Evolutionary conservation across 176 grass and related monocot genomes (phyloP), one percentile per base, ranked within the genome.

Genomic region (Calamus simplicifolius): DNA sequence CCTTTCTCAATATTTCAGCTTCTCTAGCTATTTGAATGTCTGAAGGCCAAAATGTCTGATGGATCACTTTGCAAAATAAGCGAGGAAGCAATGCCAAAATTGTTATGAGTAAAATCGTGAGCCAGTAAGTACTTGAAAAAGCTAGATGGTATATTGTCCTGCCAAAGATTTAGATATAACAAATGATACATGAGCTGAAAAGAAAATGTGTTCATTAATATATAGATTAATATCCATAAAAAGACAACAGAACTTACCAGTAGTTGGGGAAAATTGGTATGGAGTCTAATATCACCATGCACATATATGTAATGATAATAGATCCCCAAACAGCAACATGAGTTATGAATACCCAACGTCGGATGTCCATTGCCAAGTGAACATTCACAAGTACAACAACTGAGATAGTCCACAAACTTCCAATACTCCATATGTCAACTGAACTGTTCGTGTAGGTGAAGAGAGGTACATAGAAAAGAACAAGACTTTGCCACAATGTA

Each of bases 21-120:
- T 98, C 93, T 73, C 93, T 85, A 14, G 84, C 88, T 81, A 98
- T 98, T 89, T 98, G 93, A 81, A 92, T 85, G 74, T 98, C 93
- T 73, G 93, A 88, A 82, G 93, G 84, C 93, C 93, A 98, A 72
- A 92, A 87, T 64, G 79, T 98, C 81, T 92, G 81, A 80, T 92
- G 82, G 68, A 98, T 79, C 30, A 92, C 79, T 85, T 92, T 98
- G 69, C 78, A 81, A 77, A 98, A 76, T 58, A 98, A 89, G 69
- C 93, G 87, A 62, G 93, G 93, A 74, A 98, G 81, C 73, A 98
- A 76, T 63, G 78, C 93, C 43, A 98, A 70, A 69, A 92, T 86
- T 82, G 86, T 85, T 81, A 88, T 98, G 48, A 98, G 84, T 67
- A 73, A 73, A 75, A 98, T 86, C 54, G 75, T 89, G 31, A 98